Evolutionary conservation across 495 filamentous ascomycete genomes (phyloP).

Genomic region (Niebla homalea): DNA sequence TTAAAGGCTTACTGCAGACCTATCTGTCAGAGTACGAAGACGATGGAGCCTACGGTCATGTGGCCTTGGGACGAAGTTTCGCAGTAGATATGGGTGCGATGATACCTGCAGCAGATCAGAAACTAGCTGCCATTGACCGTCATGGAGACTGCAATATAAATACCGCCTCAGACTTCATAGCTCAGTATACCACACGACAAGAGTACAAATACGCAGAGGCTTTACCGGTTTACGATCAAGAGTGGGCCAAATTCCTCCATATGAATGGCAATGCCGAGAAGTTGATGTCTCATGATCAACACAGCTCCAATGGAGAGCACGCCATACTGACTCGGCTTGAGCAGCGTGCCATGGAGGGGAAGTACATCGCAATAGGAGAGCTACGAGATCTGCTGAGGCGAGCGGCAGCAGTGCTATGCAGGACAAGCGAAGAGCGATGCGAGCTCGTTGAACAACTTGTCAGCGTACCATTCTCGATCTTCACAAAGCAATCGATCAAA

Average conservation of each 20-base stretch:
- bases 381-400: constrained; percentile 66
- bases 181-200: constrained; percentile 93
- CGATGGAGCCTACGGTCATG: constrained; percentile 71
- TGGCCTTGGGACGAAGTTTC: constrained; percentile 90
- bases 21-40: constrained; percentile 91
- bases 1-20: constrained; percentile 84
- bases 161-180: constrained; percentile 86
- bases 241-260: constrained; percentile 46
- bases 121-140: constrained; percentile 61
- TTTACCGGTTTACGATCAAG: constrained; percentile 45
- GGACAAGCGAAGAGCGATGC: constrained; percentile 54
- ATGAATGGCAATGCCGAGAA: constrained; percentile 20
- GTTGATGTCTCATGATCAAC: not conserved
- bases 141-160: constrained; percentile 62
- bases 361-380: constrained; percentile 55
- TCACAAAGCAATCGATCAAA: constrained; percentile 90
- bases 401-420: constrained; percentile 75
- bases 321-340: constrained; percentile 54
- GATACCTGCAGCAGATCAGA: constrained; percentile 79
- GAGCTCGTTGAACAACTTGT: constrained; percentile 76
- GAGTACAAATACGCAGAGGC: constrained; percentile 75
- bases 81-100: constrained; percentile 81
- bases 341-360: constrained; percentile 48
- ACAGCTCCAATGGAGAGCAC: constrained; percentile 35
- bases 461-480: constrained; percentile 76